These are phyloP conservation scores for Suhomyces sp. DNA, from an alignment of 805 yeast species.

Conservation along the genomic window DNA sequence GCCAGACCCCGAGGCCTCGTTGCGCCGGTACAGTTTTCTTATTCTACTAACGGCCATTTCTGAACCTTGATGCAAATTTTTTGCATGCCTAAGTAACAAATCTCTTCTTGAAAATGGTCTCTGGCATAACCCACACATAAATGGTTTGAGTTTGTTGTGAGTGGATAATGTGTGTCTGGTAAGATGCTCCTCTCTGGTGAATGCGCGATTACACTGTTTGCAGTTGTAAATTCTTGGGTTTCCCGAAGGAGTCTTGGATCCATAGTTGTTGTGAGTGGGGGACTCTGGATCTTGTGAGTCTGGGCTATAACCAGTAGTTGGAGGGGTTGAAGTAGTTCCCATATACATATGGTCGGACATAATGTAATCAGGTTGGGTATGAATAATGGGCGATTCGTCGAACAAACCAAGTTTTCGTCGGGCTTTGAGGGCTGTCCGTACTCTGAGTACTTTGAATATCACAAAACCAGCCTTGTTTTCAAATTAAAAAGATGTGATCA, in stretches of 20 bases:
- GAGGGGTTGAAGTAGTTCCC: not conserved
- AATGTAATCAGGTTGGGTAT: not conserved
- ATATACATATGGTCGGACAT: not conserved
- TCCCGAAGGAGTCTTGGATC: slow-evolving; percentile 44
- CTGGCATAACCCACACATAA: slow-evolving; percentile 42
- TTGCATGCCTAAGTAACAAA: slow-evolving; percentile 43
- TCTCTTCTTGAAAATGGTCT: slow-evolving; percentile 45
- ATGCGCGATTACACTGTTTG: slow-evolving; percentile 41
- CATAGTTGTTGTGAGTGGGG: slow-evolving; percentile 22
- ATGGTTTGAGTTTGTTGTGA: slow-evolving; percentile 45
- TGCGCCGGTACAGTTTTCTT: slow-evolving; percentile 36
- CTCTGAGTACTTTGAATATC: not conserved
- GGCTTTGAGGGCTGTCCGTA: not conserved
- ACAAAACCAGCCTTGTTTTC: not conserved
- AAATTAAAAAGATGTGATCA: not conserved
- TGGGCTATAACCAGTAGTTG: not conserved
- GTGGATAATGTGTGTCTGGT: slow-evolving; percentile 42
- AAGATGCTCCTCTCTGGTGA: slow-evolving; percentile 46
- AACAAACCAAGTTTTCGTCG: not conserved
- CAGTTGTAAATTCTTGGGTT: slow-evolving; percentile 43
- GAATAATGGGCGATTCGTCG: not conserved
- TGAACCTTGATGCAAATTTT: slow-evolving; percentile 43
- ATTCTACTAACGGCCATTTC: slow-evolving; percentile 44
- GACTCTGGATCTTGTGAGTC: not conserved
- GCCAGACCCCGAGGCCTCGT: slow-evolving; percentile 7